A percentile compares a stretch with the other conserved stretches of the same genome.
Evolutionary conservation across 1,139 yeast species (phyloP).

Genomic region (Suhomyces anneliseae): DNA sequence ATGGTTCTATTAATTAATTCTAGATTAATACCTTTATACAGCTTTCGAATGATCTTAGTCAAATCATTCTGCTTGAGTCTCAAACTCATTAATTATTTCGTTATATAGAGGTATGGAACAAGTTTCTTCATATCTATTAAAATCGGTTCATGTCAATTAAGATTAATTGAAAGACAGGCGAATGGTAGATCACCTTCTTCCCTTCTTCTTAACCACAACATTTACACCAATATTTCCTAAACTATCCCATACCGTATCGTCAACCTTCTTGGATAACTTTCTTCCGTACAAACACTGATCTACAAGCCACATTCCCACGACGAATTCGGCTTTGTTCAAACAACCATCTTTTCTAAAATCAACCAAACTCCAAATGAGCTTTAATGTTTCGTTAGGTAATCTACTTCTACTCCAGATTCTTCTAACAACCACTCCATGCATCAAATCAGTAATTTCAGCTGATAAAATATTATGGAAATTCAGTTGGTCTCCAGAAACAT

Average conservation of each 20-base stretch:
- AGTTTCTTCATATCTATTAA: too few species aligned
- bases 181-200: conserved; percentile 16
- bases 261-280: conserved; percentile 70
- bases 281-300: conserved; percentile 96
- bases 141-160: too few species aligned
- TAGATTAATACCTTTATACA: too few species aligned
- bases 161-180: too few species aligned
- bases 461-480: conserved; percentile 34
- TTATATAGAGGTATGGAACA: too few species aligned
- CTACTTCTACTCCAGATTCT: conserved; percentile 80
- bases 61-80: too few species aligned
- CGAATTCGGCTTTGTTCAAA: conserved; percentile 73
- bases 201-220: conserved; percentile 39
- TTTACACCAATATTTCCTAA: conserved; percentile 51
- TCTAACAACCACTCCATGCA: conserved; percentile 70
- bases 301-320: conserved; percentile 94
- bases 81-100: too few species aligned
- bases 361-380: conserved; percentile 75
- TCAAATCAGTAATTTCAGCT: conserved; percentile 40
- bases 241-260: conserved; percentile 64
- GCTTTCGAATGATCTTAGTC: too few species aligned
- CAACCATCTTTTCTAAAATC: conserved; percentile 78
- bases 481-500: conserved; percentile 19
- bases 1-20: too few species aligned
- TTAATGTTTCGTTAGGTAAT: conserved; percentile 61